Evolutionary conservation across 2,329 filamentous ascomycete species (phyloP).

Genomic region (Dendrostoma leiphaemia): DNA sequence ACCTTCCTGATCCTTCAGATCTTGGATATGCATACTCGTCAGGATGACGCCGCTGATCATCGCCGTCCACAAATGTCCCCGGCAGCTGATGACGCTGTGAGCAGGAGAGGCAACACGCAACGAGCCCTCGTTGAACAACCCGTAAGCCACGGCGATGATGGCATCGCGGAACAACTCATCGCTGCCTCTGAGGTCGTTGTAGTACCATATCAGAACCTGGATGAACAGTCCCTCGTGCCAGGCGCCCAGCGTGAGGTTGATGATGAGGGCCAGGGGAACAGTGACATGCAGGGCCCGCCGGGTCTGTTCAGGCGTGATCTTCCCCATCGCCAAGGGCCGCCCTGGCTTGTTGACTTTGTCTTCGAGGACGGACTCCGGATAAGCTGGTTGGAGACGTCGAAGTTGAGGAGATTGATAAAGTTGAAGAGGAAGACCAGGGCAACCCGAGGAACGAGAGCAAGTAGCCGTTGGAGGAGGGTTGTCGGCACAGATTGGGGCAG

Average conservation of each 20-base stretch:
- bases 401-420: neutral
- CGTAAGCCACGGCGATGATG: constrained; percentile 25
- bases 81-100: constrained; percentile 15
- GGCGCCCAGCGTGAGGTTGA: constrained; percentile 23
- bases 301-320: constrained; percentile 26
- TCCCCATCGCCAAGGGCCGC: constrained; percentile 22
- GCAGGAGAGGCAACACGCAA: constrained; percentile 22
- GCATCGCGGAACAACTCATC: constrained; percentile 24
- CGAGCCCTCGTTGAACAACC: constrained; percentile 24
- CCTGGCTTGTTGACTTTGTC: constrained; percentile 19
- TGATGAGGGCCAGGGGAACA: constrained; percentile 25
- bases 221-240: constrained; percentile 24
- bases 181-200: constrained; percentile 26
- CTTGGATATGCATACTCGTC: constrained; percentile 18
- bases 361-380: constrained; percentile 12
- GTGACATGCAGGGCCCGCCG: constrained; percentile 2
- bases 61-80: constrained; percentile 22
- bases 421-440: constrained; percentile 23
- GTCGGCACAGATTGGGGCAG: too few relatives aligned
- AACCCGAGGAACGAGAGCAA: constrained; percentile 21
- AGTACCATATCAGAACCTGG: constrained; percentile 23
- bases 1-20: constrained; percentile 25
- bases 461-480: too few relatives aligned
- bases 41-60: constrained; percentile 25
- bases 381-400: constrained; percentile 14